Percentiles rank a stretch among this genome's conserved stretches.
These are phyloP conservation scores for Hyaloscypha finlandica DNA, from an alignment of 495 filamentous ascomycete genomes.

Conservation along the genomic window DNA sequence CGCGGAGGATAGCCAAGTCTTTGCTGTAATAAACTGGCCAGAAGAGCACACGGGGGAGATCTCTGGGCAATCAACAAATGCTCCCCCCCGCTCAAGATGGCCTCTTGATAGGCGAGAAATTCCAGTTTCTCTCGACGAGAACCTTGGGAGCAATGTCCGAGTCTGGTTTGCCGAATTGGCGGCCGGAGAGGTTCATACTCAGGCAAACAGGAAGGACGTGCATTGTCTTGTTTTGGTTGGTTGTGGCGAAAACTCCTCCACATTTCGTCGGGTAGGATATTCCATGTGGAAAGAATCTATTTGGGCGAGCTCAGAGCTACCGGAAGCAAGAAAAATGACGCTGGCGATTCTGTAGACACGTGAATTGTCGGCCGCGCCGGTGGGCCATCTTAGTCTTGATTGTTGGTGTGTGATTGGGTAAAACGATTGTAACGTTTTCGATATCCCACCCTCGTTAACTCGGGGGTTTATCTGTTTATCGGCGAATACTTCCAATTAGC, in stretches of 20 bases:
- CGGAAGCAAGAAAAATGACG: slow-evolving; percentile 12
- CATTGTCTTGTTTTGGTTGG: slow-evolving; percentile 11
- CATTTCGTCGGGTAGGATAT: slow-evolving; percentile 10
- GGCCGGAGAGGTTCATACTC: slow-evolving; percentile 3
- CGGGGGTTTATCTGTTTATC: no score
- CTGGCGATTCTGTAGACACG: slow-evolving; percentile 7
- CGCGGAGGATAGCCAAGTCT: neutral
- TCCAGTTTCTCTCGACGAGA: slow-evolving; percentile 8
- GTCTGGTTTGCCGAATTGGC: slow-evolving; percentile 10
- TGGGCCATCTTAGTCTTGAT: no score
- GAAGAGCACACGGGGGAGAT: neutral
- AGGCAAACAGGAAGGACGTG: neutral
- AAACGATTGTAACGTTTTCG: no score
- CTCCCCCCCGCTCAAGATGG: neutral
- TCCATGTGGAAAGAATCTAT: slow-evolving; percentile 4
- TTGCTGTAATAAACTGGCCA: slow-evolving; percentile 5
- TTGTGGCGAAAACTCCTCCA: slow-evolving; percentile 2
- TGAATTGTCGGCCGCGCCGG: neutral
- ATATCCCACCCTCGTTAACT: no score
- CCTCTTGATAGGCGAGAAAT: slow-evolving; percentile 5
- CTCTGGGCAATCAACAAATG: neutral
- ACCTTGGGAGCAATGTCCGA: neutral
- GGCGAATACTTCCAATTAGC: no score
- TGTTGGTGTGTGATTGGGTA: no score
- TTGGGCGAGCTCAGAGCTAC: slow-evolving; percentile 3